phyloP scores from a whole-genome alignment of 2,329 filamentous ascomycete genomes.

The Colletotrichum navitas region DNA sequence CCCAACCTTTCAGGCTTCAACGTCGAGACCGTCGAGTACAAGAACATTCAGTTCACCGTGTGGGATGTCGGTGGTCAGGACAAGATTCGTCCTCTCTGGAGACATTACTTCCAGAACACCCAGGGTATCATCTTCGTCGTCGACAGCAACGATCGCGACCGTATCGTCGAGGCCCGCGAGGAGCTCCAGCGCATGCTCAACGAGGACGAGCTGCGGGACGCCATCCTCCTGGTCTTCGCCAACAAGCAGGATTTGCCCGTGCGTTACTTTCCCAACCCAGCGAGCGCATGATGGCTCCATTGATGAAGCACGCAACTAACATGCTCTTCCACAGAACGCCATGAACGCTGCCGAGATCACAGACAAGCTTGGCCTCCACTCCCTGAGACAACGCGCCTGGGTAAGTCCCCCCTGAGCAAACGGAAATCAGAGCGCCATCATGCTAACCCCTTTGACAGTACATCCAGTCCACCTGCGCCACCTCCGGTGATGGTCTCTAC shows the following conservation, averaged over 20 bases:
- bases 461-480: constrained; percentile 99
- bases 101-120: constrained; percentile 99
- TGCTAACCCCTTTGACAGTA: constrained; percentile 69
- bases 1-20: constrained; percentile 81
- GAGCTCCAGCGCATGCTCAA: constrained; percentile 99
- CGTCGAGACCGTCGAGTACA: constrained; percentile 99
- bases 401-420: constrained; percentile 70
- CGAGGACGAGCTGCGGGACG: constrained; percentile 98
- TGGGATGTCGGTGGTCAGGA: constrained; percentile 99
- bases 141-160: constrained; percentile 98
- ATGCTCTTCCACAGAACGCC: constrained; percentile 76
- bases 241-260: constrained; percentile 99
- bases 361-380: constrained; percentile 99
- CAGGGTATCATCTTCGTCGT: constrained; percentile 99
- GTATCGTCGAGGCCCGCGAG: constrained; percentile 95
- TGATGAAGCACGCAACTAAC: constrained; percentile 27
- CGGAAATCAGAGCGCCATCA: constrained; percentile 10
- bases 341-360: constrained; percentile 99
- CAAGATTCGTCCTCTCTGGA: constrained; percentile 99
- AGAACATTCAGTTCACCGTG: constrained; percentile 99
- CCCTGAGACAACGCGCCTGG: constrained; percentile 98
- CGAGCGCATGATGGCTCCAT: not conserved
- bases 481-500: constrained; percentile 98
- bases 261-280: constrained; percentile 57
- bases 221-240: constrained; percentile 95